These are phyloP conservation scores for Trichopus zeylanicus DNA, from an alignment of 116 monocot species.

Conservation along the genomic window DNA sequence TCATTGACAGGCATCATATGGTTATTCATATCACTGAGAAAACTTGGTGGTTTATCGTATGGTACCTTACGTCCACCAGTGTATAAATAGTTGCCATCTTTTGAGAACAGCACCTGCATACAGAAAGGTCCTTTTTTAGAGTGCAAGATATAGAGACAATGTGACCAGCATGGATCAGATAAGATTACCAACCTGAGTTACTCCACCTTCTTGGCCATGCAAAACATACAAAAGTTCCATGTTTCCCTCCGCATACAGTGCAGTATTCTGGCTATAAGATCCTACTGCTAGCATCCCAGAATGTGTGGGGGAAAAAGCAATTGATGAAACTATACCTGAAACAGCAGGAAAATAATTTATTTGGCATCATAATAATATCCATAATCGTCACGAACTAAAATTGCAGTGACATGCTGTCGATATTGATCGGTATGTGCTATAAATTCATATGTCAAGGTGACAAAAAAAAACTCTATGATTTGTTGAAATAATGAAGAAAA, in stretches of 20 bases:
- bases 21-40: not conserved
- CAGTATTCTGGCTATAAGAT: slow-evolving; percentile 78
- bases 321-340: slow-evolving; percentile 76
- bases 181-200: slow-evolving; percentile 63
- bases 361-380: not conserved
- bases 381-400: not conserved
- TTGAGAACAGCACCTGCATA: slow-evolving; percentile 73
- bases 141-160: not conserved
- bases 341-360: not conserved
- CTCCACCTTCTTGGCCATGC: slow-evolving; percentile 92
- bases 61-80: slow-evolving; percentile 88
- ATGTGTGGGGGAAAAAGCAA: slow-evolving; percentile 70
- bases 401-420: not conserved
- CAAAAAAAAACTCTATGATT: too few species aligned
- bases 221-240: slow-evolving; percentile 96
- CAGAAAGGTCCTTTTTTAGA: not conserved
- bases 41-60: slow-evolving; percentile 6
- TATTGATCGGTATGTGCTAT: not conserved
- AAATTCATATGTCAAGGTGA: too few species aligned
- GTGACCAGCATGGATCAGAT: not conserved
- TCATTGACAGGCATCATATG: too few species aligned
- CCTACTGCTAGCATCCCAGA: slow-evolving; percentile 77
- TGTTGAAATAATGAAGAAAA: too few species aligned
- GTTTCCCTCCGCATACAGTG: slow-evolving; percentile 68
- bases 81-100: slow-evolving; percentile 95